Evolutionary conservation across 2,329 filamentous ascomycete genomes (phyloP), one percentile per base, ranked within the genome.

Genomic region (Hawksworthiomyces lignivorus): DNA sequence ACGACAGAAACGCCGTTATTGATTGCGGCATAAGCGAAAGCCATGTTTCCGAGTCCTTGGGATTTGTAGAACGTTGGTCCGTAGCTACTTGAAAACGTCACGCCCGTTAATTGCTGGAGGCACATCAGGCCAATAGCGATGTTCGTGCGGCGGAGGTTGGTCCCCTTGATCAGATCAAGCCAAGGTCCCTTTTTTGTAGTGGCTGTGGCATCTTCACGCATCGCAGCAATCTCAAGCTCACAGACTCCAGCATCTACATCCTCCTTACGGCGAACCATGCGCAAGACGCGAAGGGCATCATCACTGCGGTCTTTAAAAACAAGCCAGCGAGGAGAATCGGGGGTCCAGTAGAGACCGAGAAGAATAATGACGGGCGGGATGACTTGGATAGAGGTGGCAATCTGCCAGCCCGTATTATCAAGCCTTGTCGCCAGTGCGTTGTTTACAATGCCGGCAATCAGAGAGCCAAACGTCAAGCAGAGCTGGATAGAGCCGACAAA

Each of bases 401-500:
- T 40, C 38, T 40, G 38, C 38, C 38, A 40, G 38, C 38, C 38
- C 15, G 30, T 24, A 24, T 34, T 28, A 24, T 32, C 11, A 8
- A 18, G 20, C 21, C 30, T 21, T 21, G 17, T 8, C 4, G 38
- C 5, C 15, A 40, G 15, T 6, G 38, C 38, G 12, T 40, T 40
- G 38, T 40, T 40, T 15, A 40, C 38, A 9, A 40, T 34, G 30
- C 38, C 38, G 11, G 38, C 38, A 15, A 34, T 34, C 22, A 40
- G 38, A 15, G 38, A 40, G 30, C 38, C 38, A 21, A 40, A 40
- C 6, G 38, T 34, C 17, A 40, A 31, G 30, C 38, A 40, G 11
- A 40, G 38, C 38, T 40, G 38, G 38, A 34, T 40, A 17, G 38
- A 40, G 3, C 38, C 38, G 21, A 40, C 38, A 21, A 40, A 40